Conservation (phyloP, 2,329 filamentous ascomycete species). For the Fusarium guadeloupense region DNA sequence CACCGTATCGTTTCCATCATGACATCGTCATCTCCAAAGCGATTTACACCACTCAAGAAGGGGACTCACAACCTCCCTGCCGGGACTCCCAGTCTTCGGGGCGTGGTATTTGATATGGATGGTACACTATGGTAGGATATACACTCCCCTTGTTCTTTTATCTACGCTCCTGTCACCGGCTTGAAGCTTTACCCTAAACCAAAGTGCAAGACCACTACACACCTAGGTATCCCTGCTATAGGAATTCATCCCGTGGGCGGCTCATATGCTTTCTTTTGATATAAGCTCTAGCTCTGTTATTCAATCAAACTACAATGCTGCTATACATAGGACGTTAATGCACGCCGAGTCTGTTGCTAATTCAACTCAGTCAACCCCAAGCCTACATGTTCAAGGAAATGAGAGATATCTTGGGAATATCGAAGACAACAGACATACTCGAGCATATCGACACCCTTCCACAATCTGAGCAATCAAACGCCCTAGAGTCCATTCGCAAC, state of each 20-base stretch:
- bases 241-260: too few species aligned
- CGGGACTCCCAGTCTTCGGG: slow-evolving; percentile 60
- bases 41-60: slow-evolving; percentile 66
- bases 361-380: slow-evolving; percentile 75
- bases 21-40: slow-evolving; percentile 52
- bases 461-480: slow-evolving; percentile 64
- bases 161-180: background rate
- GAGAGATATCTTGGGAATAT: slow-evolving; percentile 77
- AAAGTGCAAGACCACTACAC: background rate
- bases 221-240: too few species aligned
- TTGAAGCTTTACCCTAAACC: slow-evolving; percentile 20
- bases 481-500: slow-evolving; percentile 76
- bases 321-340: background rate
- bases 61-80: slow-evolving; percentile 43
- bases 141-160: slow-evolving; percentile 1
- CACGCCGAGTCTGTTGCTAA: slow-evolving; percentile 6
- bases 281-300: background rate
- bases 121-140: slow-evolving; percentile 84
- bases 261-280: too few species aligned
- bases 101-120: slow-evolving; percentile 90
- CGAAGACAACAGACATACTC: slow-evolving; percentile 81
- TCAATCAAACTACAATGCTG: background rate
- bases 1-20: slow-evolving; percentile 53
- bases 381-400: slow-evolving; percentile 96
- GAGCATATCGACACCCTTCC: slow-evolving; percentile 84